Evolutionary conservation across 352 stramenopile species (phyloP).

Genomic region (Aphanomyces stellatus): DNA sequence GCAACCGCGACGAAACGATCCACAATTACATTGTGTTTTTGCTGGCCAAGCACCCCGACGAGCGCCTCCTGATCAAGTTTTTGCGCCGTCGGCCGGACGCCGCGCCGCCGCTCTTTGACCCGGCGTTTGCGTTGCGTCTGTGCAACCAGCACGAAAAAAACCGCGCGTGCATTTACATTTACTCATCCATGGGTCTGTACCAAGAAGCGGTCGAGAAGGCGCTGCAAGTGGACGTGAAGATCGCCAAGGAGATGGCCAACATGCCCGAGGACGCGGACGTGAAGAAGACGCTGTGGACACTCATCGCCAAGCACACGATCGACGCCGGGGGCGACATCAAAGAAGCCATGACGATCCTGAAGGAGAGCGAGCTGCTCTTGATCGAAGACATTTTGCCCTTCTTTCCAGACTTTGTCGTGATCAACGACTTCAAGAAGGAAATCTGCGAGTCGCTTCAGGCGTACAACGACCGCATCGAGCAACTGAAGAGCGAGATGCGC

Average conservation of each 20-base stretch:
- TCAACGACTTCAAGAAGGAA: slow-evolving; percentile 94
- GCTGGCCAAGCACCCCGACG: slow-evolving; percentile 84
- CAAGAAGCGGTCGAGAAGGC: slow-evolving; percentile 89
- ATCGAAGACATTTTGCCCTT: slow-evolving; percentile 94
- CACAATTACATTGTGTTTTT: slow-evolving; percentile 90
- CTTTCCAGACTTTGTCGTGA: slow-evolving; percentile 93
- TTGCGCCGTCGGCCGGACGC: slow-evolving; percentile 78
- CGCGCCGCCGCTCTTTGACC: slow-evolving; percentile 83
- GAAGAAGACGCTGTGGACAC: slow-evolving; percentile 89
- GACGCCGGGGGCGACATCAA: slow-evolving; percentile 80
- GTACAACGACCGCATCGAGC: slow-evolving; percentile 87
- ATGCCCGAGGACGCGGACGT: slow-evolving; percentile 84
- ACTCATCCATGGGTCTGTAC: slow-evolving; percentile 88
- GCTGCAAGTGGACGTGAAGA: slow-evolving; percentile 86
- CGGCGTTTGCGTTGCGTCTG: slow-evolving; percentile 86
- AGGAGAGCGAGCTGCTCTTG: slow-evolving; percentile 79
- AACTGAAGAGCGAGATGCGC: slow-evolving; percentile 90
- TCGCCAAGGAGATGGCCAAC: slow-evolving; percentile 90
- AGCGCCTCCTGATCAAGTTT: slow-evolving; percentile 85
- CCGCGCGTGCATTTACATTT: slow-evolving; percentile 91
- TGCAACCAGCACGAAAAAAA: slow-evolving; percentile 91
- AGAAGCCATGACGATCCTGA: slow-evolving; percentile 76
- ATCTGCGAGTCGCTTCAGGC: slow-evolving; percentile 89
- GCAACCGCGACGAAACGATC: slow-evolving; percentile 85
- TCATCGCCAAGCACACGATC: slow-evolving; percentile 90